A percentile compares a stretch with the other conserved stretches of the same genome.
These are phyloP conservation scores for Russula brevipes DNA, from an alignment of 768 basidiomycete species.

Conservation along the genomic window DNA sequence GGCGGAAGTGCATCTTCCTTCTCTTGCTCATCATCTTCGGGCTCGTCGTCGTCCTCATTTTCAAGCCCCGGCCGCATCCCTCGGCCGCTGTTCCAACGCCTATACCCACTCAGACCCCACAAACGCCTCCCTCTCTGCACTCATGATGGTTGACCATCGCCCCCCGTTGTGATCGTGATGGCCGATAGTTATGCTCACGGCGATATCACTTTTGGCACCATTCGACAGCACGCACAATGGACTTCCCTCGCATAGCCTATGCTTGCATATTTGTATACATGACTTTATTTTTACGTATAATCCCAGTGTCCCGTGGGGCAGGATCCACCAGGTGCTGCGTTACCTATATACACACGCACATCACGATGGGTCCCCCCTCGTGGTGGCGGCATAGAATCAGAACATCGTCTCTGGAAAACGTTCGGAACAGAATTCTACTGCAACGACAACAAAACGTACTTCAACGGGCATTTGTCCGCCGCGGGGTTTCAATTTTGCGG, in stretches of 20 bases:
- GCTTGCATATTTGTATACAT: conserved; percentile 15
- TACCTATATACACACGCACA: not conserved
- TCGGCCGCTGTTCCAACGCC: conserved; percentile 31
- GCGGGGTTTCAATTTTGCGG: not conserved
- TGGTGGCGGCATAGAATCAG: conserved; percentile 13
- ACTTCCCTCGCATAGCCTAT: conserved; percentile 2
- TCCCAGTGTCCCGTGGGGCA: not conserved
- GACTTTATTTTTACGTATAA: conserved; percentile 21
- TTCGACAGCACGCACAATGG: not conserved
- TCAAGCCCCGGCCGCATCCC: conserved; percentile 73
- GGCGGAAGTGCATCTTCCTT: conserved; percentile 89
- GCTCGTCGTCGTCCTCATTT: conserved; percentile 80
- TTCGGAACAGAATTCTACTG: not conserved
- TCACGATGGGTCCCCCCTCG: conserved; percentile 13
- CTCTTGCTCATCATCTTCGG: conserved; percentile 86
- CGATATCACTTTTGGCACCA: not conserved
- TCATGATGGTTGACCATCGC: conserved; percentile 2
- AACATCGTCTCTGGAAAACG: conserved; percentile 7
- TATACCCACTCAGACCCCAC: conserved; percentile 27
- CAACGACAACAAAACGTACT: not conserved
- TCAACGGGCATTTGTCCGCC: not conserved
- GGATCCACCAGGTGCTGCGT: not conserved
- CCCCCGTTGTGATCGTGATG: not conserved
- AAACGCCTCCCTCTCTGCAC: not conserved
- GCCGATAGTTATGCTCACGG: not conserved